These are phyloP conservation scores for Clavispora carvajalis DNA, from an alignment of 805 yeast species.

Conservation along the genomic window DNA sequence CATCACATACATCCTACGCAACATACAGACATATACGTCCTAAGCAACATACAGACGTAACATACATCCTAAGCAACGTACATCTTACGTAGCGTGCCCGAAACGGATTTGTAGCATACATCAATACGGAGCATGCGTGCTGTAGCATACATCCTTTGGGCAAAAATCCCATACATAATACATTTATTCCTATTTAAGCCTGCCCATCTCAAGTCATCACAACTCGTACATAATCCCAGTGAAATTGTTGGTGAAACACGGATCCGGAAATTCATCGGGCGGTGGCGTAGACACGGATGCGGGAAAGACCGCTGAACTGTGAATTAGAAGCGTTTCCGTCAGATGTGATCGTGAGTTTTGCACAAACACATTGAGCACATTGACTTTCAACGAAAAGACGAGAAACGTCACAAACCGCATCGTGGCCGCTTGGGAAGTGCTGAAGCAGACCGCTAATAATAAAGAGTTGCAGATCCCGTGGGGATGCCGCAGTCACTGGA, in stretches of 20 bases:
- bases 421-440: too few relatives aligned
- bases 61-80: too few relatives aligned
- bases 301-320: constrained; percentile 25
- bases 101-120: too few relatives aligned
- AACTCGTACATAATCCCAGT: constrained; percentile 19
- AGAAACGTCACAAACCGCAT: constrained; percentile 32
- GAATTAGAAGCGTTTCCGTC: constrained; percentile 11
- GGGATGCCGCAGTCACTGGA: background rate
- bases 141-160: too few relatives aligned
- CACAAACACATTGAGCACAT: constrained; percentile 31
- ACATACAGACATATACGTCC: too few relatives aligned
- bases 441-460: too few relatives aligned
- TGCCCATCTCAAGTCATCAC: background rate
- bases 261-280: constrained; percentile 22
- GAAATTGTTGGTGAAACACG: constrained; percentile 21
- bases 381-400: constrained; percentile 33
- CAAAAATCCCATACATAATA: too few relatives aligned
- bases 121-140: too few relatives aligned
- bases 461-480: too few relatives aligned
- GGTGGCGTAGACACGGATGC: constrained; percentile 22
- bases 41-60: too few relatives aligned
- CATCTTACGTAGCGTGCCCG: too few relatives aligned
- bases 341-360: constrained; percentile 29
- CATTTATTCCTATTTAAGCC: background rate
- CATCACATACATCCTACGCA: too few relatives aligned